Evolutionary conservation across 805 yeast genomes (phyloP).

Genomic region (Lipomyces sp.): DNA sequence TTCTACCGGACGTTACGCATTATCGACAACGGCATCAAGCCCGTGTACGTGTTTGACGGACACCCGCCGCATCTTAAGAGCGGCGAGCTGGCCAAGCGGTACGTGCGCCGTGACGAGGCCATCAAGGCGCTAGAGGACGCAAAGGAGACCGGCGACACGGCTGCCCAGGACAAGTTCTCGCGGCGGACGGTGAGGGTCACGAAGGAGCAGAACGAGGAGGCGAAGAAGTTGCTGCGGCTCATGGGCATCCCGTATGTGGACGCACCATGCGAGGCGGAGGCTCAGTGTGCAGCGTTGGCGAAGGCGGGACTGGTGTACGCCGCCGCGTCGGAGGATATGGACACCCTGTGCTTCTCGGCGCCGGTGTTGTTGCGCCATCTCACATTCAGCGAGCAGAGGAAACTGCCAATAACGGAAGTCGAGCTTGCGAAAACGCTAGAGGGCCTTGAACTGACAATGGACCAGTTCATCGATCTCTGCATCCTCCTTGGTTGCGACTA

Average conservation of each 20-base stretch:
- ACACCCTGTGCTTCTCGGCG: slow-evolving; percentile 87
- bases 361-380: slow-evolving; percentile 80
- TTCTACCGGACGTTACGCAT: slow-evolving; percentile 88
- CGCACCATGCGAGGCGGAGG: slow-evolving; percentile 99
- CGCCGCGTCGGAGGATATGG: slow-evolving; percentile 99
- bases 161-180: slow-evolving; percentile 71
- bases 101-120: slow-evolving; percentile 78
- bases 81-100: slow-evolving; percentile 86
- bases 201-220: slow-evolving; percentile 89
- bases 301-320: slow-evolving; percentile 83
- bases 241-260: slow-evolving; percentile 95
- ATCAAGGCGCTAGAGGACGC: slow-evolving; percentile 67
- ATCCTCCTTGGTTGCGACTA: slow-evolving; percentile 95
- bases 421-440: slow-evolving; percentile 63
- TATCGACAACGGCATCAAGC: slow-evolving; percentile 91
- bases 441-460: slow-evolving; percentile 53
- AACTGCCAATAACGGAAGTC: slow-evolving; percentile 86
- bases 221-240: slow-evolving; percentile 67
- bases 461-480: slow-evolving; percentile 83
- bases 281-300: slow-evolving; percentile 94
- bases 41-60: slow-evolving; percentile 96
- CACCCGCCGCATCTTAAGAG: slow-evolving; percentile 93
- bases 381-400: slow-evolving; percentile 91
- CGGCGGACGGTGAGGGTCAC: slow-evolving; percentile 88
- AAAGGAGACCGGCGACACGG: slow-evolving; percentile 75